A percentile compares a stretch with the other conserved stretches of the same genome.
phyloP scores from a whole-genome alignment of 495 filamentous ascomycete species.

The Aspergillus ostianus region DNA sequence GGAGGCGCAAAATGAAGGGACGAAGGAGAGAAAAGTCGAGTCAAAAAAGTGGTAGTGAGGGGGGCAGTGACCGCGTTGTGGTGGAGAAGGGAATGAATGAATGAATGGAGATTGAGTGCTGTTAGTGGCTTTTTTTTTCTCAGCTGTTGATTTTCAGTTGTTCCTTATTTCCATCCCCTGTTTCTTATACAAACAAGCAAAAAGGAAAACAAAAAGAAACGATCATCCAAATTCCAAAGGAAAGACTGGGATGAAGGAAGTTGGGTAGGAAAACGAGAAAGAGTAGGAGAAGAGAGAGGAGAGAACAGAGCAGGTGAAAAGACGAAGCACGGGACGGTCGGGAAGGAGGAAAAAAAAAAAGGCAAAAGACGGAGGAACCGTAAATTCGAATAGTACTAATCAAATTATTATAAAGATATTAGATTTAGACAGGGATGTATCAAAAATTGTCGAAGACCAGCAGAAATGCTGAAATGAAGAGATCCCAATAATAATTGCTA shows the following conservation, averaged over 20 bases:
- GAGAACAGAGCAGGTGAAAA: neutral
- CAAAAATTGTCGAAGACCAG: neutral
- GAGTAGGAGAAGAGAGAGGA: slow-evolving; percentile 1
- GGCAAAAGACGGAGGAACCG: neutral
- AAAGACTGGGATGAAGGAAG: neutral
- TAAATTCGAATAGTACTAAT: neutral
- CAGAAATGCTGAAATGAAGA: neutral
- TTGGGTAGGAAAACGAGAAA: neutral
- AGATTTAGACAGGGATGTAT: no score
- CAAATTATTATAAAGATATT: no score
- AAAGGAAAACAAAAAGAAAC: neutral
- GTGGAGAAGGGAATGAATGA: slow-evolving; percentile 1
- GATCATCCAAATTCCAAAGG: neutral
- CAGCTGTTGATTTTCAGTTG: neutral
- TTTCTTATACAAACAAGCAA: neutral
- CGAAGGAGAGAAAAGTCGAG: slow-evolving; percentile 8
- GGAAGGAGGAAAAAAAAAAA: slow-evolving; percentile 2
- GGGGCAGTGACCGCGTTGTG: neutral
- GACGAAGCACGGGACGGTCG: neutral
- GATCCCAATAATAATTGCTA: neutral
- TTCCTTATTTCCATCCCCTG: neutral
- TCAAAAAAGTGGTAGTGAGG: slow-evolving; percentile 16
- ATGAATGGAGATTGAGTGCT: neutral
- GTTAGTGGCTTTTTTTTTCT: slow-evolving; percentile 2
- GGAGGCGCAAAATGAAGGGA: neutral